Evolutionary conservation across 345 rosid genomes (phyloP), one percentile per base, ranked within the genome.

Genomic region (Ceriops tagal): DNA sequence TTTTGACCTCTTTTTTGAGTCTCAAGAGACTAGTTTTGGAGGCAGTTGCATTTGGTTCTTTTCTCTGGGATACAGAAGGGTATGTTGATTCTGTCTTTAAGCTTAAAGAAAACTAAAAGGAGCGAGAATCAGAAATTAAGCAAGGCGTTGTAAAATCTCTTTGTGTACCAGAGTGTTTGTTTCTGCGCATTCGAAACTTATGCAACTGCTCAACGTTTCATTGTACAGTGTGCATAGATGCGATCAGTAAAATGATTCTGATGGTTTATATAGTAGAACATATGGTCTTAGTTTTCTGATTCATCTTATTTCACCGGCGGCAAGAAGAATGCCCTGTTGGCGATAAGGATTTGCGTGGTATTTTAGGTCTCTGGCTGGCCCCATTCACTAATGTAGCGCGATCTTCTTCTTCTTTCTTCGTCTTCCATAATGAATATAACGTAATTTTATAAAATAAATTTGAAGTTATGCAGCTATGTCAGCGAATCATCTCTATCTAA

Each of bases 21-120:
- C 46, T 95, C 77, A 95, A 86, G 85, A 86, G 99, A 37, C 76
- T 95, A 83, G 88, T 90, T 65, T 71, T 90, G 27, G 99, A 95
- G 73, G 99, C 99, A 34, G 87, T 90, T 30, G 97, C 97, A 35
- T 95, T 95, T 64, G 99, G 99, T 58, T 83, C 86, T 55, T 95
- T 95, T 71, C 89, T 95, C n/a, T 92, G 97, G 99, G 99, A 92
- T 30, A 77, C 89, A 4, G 96, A 95, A 81, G 87, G 84, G 63
- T 79, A 81, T 71, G 93, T 90, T 0, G 73, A 87, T 66, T 68
- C 79, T 22, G 80, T 85, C 0, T 95, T 83, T 81, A 88, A 84
- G 88, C 91, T 95, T 20, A 79, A 80, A 66, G 89, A 84, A 61
- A 80, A 77, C 67, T 75, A 52, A 39, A 52, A 24, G 32, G 74